Evolutionary conservation across 441 rosid genomes (phyloP).

Genomic region (Melastoma candidum): DNA sequence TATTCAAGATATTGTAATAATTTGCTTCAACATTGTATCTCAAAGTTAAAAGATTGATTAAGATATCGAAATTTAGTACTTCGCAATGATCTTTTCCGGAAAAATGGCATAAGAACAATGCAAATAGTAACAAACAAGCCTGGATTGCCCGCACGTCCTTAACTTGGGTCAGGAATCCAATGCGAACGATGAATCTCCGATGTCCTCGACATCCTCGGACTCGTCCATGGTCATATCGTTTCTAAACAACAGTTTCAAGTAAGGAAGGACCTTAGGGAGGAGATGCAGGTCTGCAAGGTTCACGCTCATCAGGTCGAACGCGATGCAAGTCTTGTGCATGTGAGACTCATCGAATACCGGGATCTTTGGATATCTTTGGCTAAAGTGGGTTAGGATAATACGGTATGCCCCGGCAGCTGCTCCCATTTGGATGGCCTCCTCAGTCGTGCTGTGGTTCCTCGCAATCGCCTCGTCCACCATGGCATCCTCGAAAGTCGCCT

Average conservation of each 20-base stretch:
- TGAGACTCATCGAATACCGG: constrained; percentile 65
- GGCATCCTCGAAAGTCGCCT: constrained; percentile 95
- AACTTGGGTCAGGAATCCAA: constrained; percentile 13
- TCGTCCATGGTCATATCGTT: constrained; percentile 59
- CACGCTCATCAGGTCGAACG: constrained; percentile 90
- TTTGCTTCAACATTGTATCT: no score
- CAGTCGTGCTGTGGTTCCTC: constrained; percentile 90
- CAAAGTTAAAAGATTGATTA: no score
- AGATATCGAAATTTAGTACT: no score
- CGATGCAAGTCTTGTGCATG: constrained; percentile 94
- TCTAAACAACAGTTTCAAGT: constrained; percentile 70
- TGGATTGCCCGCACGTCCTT: no score
- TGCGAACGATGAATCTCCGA: constrained; percentile 18
- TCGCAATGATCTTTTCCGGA: no score
- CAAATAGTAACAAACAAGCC: no score
- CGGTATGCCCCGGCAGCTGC: constrained; percentile 55
- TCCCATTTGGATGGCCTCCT: constrained; percentile 85
- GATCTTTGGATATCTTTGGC: constrained; percentile 87
- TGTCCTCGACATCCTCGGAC: constrained; percentile 36
- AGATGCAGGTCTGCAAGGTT: constrained; percentile 71
- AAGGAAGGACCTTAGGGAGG: constrained; percentile 73
- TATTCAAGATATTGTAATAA: no score
- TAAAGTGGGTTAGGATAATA: constrained; percentile 85
- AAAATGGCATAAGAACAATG: no score
- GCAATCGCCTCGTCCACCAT: constrained; percentile 82